These are phyloP conservation scores for Ascochyta rabiei DNA, from an alignment of 2,329 filamentous ascomycete genomes.

Conservation along the genomic window DNA sequence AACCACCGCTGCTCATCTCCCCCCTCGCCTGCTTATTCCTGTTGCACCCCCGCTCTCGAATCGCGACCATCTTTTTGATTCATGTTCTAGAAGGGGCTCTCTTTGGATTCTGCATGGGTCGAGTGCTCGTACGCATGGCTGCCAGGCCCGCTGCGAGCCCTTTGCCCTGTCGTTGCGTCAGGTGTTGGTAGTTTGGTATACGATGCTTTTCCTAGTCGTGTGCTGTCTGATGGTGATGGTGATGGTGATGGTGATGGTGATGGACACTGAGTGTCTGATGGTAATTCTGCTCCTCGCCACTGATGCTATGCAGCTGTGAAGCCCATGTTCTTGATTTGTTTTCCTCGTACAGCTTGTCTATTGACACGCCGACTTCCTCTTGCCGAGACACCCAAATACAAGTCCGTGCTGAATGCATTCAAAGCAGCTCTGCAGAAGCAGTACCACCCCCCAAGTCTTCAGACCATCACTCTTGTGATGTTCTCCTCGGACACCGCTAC, in stretches of 20 bases:
- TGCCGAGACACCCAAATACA: no score
- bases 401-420: no score
- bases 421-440: no score
- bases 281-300: no score
- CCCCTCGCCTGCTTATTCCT: background rate
- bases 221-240: background rate
- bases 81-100: constrained; percentile 14
- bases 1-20: background rate
- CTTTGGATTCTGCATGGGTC: constrained; percentile 9
- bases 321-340: no score
- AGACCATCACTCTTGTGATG: no score
- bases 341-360: background rate
- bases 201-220: constrained; percentile 3
- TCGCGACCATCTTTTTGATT: background rate
- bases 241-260: no score
- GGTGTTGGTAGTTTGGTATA: constrained; percentile 18
- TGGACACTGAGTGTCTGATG: background rate
- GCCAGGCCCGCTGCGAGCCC: constrained; percentile 2
- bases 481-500: no score
- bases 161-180: constrained; percentile 5
- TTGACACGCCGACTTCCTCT: no score
- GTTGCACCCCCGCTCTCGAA: background rate
- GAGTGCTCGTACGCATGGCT: background rate
- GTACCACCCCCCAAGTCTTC: no score
- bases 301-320: no score